Evolutionary conservation across 805 yeast genomes (phyloP).

Genomic region (Debaryomyces tyrocola): DNA sequence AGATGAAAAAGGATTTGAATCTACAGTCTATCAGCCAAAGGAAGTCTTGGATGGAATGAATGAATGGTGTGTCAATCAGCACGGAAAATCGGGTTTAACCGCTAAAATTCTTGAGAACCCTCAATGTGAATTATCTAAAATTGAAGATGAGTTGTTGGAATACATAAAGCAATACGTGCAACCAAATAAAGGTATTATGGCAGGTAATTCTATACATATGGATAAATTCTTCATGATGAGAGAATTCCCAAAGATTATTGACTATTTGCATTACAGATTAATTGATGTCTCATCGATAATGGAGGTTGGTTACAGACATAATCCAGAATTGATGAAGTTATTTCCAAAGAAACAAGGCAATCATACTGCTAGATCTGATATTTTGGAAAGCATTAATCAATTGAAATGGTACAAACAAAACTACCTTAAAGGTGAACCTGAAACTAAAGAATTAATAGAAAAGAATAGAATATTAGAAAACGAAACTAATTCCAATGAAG

Average conservation of each 20-base stretch:
- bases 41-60: constrained; percentile 68
- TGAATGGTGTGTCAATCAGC: constrained; percentile 86
- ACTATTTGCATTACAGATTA: constrained; percentile 66
- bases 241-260: constrained; percentile 78
- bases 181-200: constrained; percentile 64
- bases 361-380: constrained; percentile 90
- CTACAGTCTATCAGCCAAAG: constrained; percentile 71
- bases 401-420: constrained; percentile 72
- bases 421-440: constrained; percentile 46
- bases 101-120: constrained; percentile 60
- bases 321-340: constrained; percentile 55
- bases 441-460: constrained; percentile 10
- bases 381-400: constrained; percentile 84
- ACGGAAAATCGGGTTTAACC: constrained; percentile 74
- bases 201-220: constrained; percentile 92
- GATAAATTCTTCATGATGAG: constrained; percentile 81
- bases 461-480: background rate
- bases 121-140: constrained; percentile 54
- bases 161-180: constrained; percentile 59
- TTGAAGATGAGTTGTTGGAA: constrained; percentile 60
- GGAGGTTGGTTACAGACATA: constrained; percentile 80
- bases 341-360: constrained; percentile 64
- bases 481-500: background rate
- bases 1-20: constrained; percentile 74
- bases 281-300: constrained; percentile 86